These are phyloP conservation scores for Blastocystis sp. DNA, from an alignment of 352 stramenopile genomes.

Conservation along the genomic window DNA sequence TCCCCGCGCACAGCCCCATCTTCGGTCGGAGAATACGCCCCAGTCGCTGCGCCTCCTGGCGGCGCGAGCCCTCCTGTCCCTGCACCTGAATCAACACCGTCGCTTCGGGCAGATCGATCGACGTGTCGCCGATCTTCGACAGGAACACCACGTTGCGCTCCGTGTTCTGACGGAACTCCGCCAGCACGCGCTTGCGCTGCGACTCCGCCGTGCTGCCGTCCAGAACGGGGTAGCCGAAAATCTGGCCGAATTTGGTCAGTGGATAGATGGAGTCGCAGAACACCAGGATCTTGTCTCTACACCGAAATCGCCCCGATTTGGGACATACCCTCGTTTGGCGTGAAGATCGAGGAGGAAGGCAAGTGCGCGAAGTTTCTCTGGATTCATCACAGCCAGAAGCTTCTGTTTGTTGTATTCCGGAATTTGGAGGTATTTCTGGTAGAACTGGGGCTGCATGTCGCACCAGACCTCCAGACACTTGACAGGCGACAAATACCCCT, in stretches of 20 bases:
- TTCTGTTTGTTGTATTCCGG: slow-evolving; percentile 80
- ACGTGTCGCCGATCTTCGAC: slow-evolving; percentile 95
- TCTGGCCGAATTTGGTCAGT: slow-evolving; percentile 84
- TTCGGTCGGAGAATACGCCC: slow-evolving; percentile 98
- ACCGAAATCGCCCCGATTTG: slow-evolving; percentile 76
- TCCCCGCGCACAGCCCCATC: slow-evolving; percentile 90
- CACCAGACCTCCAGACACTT: slow-evolving; percentile 98
- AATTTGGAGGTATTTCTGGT: slow-evolving; percentile 85
- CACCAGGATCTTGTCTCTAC: slow-evolving; percentile 85
- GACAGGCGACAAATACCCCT: slow-evolving; percentile 93
- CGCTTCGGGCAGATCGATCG: slow-evolving; percentile 97
- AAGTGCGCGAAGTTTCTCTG: slow-evolving; percentile 89
- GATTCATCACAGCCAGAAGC: slow-evolving; percentile 98
- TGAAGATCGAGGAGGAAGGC: slow-evolving; percentile 67
- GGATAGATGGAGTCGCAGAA: slow-evolving; percentile 82
- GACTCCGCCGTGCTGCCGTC: slow-evolving; percentile 73
- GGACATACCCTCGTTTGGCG: slow-evolving; percentile 76
- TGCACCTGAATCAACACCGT: slow-evolving; percentile 99
- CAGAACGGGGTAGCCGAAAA: slow-evolving; percentile 39
- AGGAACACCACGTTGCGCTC: slow-evolving; percentile 87
- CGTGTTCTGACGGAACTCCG: slow-evolving; percentile 83
- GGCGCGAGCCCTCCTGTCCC: slow-evolving; percentile 96
- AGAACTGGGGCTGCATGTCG: slow-evolving; percentile 96
- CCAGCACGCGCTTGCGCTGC: slow-evolving; percentile 85
- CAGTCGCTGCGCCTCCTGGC: slow-evolving; percentile 97